Evolutionary conservation across 1,284 basidiomycete genomes (phyloP).

Genomic region (Malassezia vespertilionis): DNA sequence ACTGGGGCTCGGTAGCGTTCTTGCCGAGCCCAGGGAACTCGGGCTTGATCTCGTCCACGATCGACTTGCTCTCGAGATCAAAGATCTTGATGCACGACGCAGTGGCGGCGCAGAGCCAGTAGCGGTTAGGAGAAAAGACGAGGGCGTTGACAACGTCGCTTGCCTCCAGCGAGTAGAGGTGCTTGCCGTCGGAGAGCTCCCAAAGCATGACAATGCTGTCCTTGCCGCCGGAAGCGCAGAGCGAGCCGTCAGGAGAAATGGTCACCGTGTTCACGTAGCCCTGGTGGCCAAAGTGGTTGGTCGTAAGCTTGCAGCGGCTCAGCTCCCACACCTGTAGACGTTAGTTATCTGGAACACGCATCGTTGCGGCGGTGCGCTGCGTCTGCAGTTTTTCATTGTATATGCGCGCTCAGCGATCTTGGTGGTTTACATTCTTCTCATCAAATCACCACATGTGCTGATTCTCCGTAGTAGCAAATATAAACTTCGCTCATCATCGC

Average conservation of each 20-base stretch:
- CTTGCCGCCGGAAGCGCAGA: constrained; percentile 97
- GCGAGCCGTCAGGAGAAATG: constrained; percentile 95
- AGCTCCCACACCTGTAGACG: constrained; percentile 87
- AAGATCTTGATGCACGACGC: constrained; percentile 85
- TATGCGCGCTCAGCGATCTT: constrained; percentile 58
- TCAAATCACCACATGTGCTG: constrained; percentile 49
- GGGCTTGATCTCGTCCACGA: constrained; percentile 90
- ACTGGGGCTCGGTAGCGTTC: constrained; percentile 78
- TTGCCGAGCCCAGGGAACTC: constrained; percentile 54
- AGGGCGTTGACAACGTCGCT: constrained; percentile 98
- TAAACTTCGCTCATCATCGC: constrained; percentile 50
- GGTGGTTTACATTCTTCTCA: constrained; percentile 64
- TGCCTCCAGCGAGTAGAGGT: constrained; percentile 98
- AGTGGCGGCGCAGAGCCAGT: constrained; percentile 99
- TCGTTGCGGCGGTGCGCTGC: constrained; percentile 11
- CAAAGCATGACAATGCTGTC: constrained; percentile 98
- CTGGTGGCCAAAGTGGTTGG: constrained; percentile 99
- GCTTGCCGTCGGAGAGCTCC: constrained; percentile 99
- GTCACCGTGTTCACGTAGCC: constrained; percentile 99
- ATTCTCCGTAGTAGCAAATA: constrained; percentile 76
- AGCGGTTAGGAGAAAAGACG: constrained; percentile 81
- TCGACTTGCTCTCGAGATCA: constrained; percentile 59
- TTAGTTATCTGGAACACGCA: background rate
- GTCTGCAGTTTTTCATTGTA: background rate
- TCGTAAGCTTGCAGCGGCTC: constrained; percentile 99